A percentile compares a stretch with the other conserved stretches of the same genome.
phyloP scores from a whole-genome alignment of 2,329 filamentous ascomycete species.

The Botrytis paeoniae region DNA sequence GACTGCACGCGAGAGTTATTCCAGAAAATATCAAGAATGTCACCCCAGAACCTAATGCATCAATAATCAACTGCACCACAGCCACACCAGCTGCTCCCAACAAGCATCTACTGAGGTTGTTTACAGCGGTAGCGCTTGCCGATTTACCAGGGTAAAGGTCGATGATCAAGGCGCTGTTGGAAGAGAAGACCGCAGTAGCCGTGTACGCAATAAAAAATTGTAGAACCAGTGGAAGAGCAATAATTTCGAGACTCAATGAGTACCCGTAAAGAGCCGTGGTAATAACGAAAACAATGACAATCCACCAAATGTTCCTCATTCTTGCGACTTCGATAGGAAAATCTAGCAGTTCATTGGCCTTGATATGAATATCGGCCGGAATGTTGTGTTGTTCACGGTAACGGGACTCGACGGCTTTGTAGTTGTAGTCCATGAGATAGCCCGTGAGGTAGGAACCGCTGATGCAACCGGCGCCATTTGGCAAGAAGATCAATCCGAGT shows the following conservation, averaged over 20 bases:
- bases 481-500: constrained; percentile 36
- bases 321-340: constrained; percentile 44
- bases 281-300: constrained; percentile 40
- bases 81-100: constrained; percentile 19
- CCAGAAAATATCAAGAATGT: constrained; percentile 10
- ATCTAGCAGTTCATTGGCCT: constrained; percentile 38
- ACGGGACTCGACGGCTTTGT: constrained; percentile 36
- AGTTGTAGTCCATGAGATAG: constrained; percentile 43
- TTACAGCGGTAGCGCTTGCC: constrained; percentile 20
- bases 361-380: constrained; percentile 30
- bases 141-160: constrained; percentile 23
- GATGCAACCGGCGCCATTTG: constrained; percentile 25
- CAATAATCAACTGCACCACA: constrained; percentile 12
- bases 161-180: constrained; percentile 23
- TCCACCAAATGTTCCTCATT: constrained; percentile 40
- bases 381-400: constrained; percentile 31
- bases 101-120: constrained; percentile 22
- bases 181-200: constrained; percentile 29
- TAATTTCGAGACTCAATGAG: neutral
- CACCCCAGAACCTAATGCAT: constrained; percentile 11
- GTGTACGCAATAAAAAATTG: constrained; percentile 33
- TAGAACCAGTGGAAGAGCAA: constrained; percentile 22
- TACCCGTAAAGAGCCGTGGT: constrained; percentile 38
- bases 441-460: constrained; percentile 42
- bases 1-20: constrained; percentile 1